Evolutionary conservation across 257 asterid species (phyloP).

Genomic region (Jaltomata sinuosa): DNA sequence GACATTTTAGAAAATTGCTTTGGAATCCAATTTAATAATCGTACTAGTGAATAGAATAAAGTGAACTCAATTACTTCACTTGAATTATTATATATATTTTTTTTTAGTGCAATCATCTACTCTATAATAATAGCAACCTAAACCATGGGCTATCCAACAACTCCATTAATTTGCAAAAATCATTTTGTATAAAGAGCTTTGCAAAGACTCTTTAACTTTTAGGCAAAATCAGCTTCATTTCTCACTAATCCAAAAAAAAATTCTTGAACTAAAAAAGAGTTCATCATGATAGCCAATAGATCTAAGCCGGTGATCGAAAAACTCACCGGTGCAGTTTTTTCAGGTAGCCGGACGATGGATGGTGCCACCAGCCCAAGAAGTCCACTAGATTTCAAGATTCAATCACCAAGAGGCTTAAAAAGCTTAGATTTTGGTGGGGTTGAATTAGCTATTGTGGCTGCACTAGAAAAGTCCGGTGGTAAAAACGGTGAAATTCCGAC

Average conservation of each 20-base stretch:
- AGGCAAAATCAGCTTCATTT: not conserved
- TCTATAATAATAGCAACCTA: not conserved
- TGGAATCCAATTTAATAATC: constrained; percentile 29
- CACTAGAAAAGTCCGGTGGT: constrained; percentile 46
- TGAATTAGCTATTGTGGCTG: constrained; percentile 83
- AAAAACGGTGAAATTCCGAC: constrained; percentile 14
- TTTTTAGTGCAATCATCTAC: not conserved
- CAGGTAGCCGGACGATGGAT: constrained; percentile 24
- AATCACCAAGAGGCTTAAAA: constrained; percentile 44
- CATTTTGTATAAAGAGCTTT: not conserved
- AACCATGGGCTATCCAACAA: constrained; percentile 13
- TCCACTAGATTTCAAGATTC: constrained; percentile 35
- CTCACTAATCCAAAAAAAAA: not conserved
- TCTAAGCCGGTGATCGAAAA: constrained; percentile 51
- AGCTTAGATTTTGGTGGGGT: constrained; percentile 59
- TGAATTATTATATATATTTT: not conserved
- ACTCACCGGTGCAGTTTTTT: constrained; percentile 29
- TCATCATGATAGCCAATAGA: constrained; percentile 50
- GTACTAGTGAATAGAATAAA: constrained; percentile 18
- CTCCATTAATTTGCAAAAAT: not conserved
- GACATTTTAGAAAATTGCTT: constrained; percentile 26
- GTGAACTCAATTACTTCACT: constrained; percentile 33
- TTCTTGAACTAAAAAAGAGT: not conserved
- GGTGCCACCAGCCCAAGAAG: constrained; percentile 28
- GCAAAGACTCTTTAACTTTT: not conserved